A percentile compares a stretch with the other conserved stretches of the same genome.
These are phyloP conservation scores for Schizonepeta tenuifolia DNA, from an alignment of 257 asterid genomes.

Conservation along the genomic window DNA sequence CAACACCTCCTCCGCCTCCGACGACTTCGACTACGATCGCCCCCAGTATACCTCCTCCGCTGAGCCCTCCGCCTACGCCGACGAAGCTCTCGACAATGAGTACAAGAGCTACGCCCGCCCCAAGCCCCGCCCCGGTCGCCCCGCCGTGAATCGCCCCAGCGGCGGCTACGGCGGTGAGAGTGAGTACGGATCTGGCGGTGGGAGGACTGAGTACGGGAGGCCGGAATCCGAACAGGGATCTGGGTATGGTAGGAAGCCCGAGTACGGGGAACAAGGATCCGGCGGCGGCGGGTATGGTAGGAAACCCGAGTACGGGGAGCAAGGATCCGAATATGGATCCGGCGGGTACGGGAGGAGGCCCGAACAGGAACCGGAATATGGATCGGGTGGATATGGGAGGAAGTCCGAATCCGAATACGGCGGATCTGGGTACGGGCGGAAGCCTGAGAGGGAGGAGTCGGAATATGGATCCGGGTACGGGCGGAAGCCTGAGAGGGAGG, in stretches of 20 bases:
- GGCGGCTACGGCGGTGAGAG: conserved; percentile 44
- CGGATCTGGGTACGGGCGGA: conserved; percentile 28
- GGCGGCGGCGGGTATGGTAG: conserved; percentile 39
- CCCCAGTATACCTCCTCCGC: conserved; percentile 73
- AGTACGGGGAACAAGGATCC: conserved; percentile 26
- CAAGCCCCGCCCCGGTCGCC: conserved; percentile 57
- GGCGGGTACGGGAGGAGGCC: conserved; percentile 42
- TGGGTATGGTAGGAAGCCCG: conserved; percentile 37
- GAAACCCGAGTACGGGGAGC: conserved; percentile 26
- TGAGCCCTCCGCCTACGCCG: conserved; percentile 80
- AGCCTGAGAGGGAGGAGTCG: conserved; percentile 28
- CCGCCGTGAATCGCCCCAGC: conserved; percentile 38
- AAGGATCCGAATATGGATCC: conserved; percentile 42
- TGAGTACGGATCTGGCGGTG: conserved; percentile 42
- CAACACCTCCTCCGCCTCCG: conserved; percentile 53
- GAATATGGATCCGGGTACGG: conserved; percentile 46
- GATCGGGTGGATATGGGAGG: conserved; percentile 33
- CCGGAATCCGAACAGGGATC: conserved; percentile 45
- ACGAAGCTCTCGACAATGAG: conserved; percentile 73
- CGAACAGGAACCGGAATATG: conserved; percentile 29
- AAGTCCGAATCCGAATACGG: conserved; percentile 11
- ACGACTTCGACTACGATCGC: conserved; percentile 73
- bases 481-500: conserved; percentile 18
- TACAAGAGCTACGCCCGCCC: conserved; percentile 78
- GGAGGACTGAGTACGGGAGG: conserved; percentile 32